Evolutionary conservation across 805 yeast species (phyloP).

Genomic region (Myxozyma melibiosi): DNA sequence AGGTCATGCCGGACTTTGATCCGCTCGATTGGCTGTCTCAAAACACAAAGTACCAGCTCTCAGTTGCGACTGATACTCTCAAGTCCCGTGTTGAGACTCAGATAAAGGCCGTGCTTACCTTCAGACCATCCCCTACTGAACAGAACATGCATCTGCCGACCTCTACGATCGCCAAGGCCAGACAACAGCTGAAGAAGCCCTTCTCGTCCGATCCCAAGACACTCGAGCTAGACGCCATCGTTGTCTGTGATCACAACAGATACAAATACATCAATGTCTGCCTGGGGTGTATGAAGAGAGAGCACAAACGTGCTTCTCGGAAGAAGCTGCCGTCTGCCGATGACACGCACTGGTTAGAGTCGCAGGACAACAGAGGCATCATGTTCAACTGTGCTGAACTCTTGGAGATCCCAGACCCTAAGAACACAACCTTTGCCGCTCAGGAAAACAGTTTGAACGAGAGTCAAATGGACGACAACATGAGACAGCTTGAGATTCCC

Average conservation of each 20-base stretch:
- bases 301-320: slow-evolving; percentile 89
- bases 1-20: slow-evolving; percentile 27
- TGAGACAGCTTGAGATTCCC: slow-evolving; percentile 51
- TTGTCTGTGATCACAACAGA: slow-evolving; percentile 56
- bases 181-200: slow-evolving; percentile 60
- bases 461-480: no score
- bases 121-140: slow-evolving; percentile 79
- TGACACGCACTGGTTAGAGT: slow-evolving; percentile 79
- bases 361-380: slow-evolving; percentile 75
- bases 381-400: slow-evolving; percentile 91
- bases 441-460: slow-evolving; percentile 16
- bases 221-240: slow-evolving; percentile 69
- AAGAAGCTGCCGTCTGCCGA: slow-evolving; percentile 78
- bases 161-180: slow-evolving; percentile 84
- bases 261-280: slow-evolving; percentile 72
- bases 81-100: slow-evolving; percentile 95
- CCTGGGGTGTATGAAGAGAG: slow-evolving; percentile 85
- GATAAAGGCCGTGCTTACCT: slow-evolving; percentile 68
- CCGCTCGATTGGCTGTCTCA: slow-evolving; percentile 39
- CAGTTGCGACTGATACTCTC: slow-evolving; percentile 66
- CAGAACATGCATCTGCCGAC: slow-evolving; percentile 76
- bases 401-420: slow-evolving; percentile 55
- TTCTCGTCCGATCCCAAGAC: slow-evolving; percentile 37
- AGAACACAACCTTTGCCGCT: background rate
- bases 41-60: slow-evolving; percentile 10